Evolutionary conservation across 2,329 filamentous ascomycete species (phyloP), one percentile per base, ranked within the genome.

Genomic region (Paraphoma chrysanthemicola): DNA sequence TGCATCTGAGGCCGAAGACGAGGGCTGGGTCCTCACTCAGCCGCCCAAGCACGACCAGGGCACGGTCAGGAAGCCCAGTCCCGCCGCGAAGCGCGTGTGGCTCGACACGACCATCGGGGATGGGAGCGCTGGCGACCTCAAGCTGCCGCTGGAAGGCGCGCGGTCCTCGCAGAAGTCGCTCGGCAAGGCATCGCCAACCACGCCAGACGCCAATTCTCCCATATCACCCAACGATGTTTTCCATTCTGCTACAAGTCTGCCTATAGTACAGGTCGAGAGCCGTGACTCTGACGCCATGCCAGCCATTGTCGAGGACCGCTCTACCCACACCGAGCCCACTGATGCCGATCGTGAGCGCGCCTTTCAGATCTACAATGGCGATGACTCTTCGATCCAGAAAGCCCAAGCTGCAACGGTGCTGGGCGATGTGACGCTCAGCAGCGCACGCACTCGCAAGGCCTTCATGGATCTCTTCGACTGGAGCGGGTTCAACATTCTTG

Each of bases 381-480:
- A 89, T 57, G 93, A 97, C 71, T 88, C 92, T 49, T 90, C 93
- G 57, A 88, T 95, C 18, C 84, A 85, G 41, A 93, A 92, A 70
- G 87, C 90, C 31, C 89, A 90, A 72, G 92, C 93, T 14, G 93
- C 93, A 28, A 86, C 92, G 29, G 96, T 92, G 88, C 88, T 97
- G 78, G 95, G 95, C 66, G 92, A 95, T 63, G 74, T 80, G 28
- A 84, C 82, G 12, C 74, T 81, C 7, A 79, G 83, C 43, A 85
- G 85, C 66, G 79, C 78, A 42, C 78, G 79, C 53, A 80, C 85
- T n/a, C 78, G 88, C 47, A 82, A 83, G 63, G 94, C 94, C 0
- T 99, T 97, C 77, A 96, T 99, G 90, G 88, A 92, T 58, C 81
- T 97, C 10, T 97, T 94, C 73, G 90, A 97, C 72, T 98, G 95